Base-by-base conservation (phyloP, 2,329 filamentous ascomycete species). In the Fusarium tupiense region DNA sequence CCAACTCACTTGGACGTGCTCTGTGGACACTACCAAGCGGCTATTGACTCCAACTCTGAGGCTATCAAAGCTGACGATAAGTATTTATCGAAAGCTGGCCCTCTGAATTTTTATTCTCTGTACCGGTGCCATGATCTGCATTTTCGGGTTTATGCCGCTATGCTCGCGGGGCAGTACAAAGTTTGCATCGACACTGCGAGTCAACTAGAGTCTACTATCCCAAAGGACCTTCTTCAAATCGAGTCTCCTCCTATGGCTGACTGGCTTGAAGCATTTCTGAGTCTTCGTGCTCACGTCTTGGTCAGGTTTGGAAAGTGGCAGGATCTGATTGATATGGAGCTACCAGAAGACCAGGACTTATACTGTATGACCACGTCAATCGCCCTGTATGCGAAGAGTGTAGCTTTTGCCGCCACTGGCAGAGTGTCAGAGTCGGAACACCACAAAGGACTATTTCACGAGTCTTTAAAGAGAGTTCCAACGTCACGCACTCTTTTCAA, bases 111-210 rank as follows among this genome's bases (percentile, higher is more conserved):
- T 79, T 96, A 95, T 82, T 92, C 91, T 0, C 86, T 95, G 10
- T 96, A 95, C 79, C 88, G 93, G 20, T 88, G 89, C 57, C 93
- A 96, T 79, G 86, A 95, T 78, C 91, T 91, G 76, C 93, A 95
- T 78, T 94, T 93, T 72, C 87, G 90, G 5, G 88, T 95, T 57
- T 95, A 95, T 78, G 91, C 91, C 2, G 92, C 93, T 65, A 94
- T 95, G 92, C 92, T 95, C 73, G 89, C 92, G 0, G 93, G 91
- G 0, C 89, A 92, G 78, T 92, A 86, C 3, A 79, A 83, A 31
- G 84, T 91, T 17, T 91, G 92, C 0, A 80, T 95, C 5, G 87
- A 92, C 2, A 91, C 91, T 0, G 88, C 89, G 0, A 74, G 78
- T 0, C 83, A 85, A 50, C 86, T 95, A 54, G 92, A 94, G 77